Evolutionary conservation across 2,329 filamentous ascomycete species (phyloP).

Genomic region (Fusarium sp.): DNA sequence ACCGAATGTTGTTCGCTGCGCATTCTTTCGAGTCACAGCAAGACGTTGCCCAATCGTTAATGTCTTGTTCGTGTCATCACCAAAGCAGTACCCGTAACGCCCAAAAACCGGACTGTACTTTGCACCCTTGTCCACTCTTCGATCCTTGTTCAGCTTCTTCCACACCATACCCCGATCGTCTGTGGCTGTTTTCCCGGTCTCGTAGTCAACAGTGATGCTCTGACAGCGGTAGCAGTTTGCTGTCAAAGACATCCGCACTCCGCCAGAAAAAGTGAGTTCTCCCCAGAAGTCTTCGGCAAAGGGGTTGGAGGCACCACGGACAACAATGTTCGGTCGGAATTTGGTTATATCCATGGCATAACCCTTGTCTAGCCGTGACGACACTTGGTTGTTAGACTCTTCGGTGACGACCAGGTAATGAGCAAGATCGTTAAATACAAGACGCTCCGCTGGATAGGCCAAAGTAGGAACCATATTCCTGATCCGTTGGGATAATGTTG

Average conservation of each 20-base stretch:
- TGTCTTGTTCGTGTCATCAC: neutral
- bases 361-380: slow-evolving; percentile 25
- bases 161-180: slow-evolving; percentile 42
- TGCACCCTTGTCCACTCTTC: slow-evolving; percentile 42
- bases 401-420: slow-evolving; percentile 47
- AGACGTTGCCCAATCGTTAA: slow-evolving; percentile 32
- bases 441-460: slow-evolving; percentile 14
- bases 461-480: slow-evolving; percentile 24
- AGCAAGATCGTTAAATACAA: slow-evolving; percentile 42
- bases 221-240: slow-evolving; percentile 46
- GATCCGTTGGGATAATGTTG: neutral
- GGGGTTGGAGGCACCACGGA: slow-evolving; percentile 34
- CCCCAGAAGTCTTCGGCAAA: slow-evolving; percentile 46
- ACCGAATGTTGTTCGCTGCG: slow-evolving; percentile 42
- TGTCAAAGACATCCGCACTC: slow-evolving; percentile 39
- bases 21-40: slow-evolving; percentile 31
- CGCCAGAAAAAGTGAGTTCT: slow-evolving; percentile 35
- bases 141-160: slow-evolving; percentile 48
- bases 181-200: slow-evolving; percentile 37
- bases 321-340: slow-evolving; percentile 46
- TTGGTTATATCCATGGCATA: slow-evolving; percentile 45
- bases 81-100: slow-evolving; percentile 46
- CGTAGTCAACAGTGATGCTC: slow-evolving; percentile 47
- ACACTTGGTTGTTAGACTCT: slow-evolving; percentile 43
- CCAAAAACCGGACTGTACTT: slow-evolving; percentile 48